A percentile compares a stretch with the other conserved stretches of the same genome.
phyloP scores from a whole-genome alignment of 768 basidiomycete species.

The Boletus rufocinnamomeus region DNA sequence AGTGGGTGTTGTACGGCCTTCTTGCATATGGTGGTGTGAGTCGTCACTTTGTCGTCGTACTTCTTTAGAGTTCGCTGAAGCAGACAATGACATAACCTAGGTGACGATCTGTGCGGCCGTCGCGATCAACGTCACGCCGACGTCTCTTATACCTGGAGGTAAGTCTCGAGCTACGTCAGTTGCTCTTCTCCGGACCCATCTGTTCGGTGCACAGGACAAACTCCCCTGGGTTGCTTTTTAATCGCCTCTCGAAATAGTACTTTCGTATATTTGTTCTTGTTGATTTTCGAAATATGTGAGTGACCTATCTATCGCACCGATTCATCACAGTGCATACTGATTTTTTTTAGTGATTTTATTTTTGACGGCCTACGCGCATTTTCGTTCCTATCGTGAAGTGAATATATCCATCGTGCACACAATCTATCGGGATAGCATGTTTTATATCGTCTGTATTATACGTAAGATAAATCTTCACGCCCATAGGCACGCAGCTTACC shows the following conservation, averaged over 20 bases:
- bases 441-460: constrained; percentile 23
- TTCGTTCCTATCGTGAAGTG: constrained; percentile 8
- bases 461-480: neutral
- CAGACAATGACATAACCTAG: neutral
- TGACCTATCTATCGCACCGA: too few relatives aligned
- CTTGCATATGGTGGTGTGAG: constrained; percentile 12
- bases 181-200: neutral
- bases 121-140: constrained; percentile 4
- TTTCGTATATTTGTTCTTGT: constrained; percentile 10
- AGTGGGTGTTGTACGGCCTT: constrained; percentile 15
- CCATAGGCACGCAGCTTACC: neutral
- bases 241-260: neutral
- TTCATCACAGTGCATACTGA: neutral
- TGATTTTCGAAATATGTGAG: constrained; percentile 15
- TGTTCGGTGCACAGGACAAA: neutral
- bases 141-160: constrained; percentile 7
- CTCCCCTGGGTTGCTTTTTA: neutral
- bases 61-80: neutral
- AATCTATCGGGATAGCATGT: constrained; percentile 19
- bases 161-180: neutral
- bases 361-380: constrained; percentile 8
- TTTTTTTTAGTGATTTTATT: constrained; percentile 8
- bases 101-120: constrained; percentile 7
- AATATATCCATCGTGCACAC: constrained; percentile 2
- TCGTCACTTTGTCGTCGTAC: neutral